Evolutionary conservation across 2,329 filamentous ascomycete species (phyloP).

Genomic region (Colletotrichum sp.): DNA sequence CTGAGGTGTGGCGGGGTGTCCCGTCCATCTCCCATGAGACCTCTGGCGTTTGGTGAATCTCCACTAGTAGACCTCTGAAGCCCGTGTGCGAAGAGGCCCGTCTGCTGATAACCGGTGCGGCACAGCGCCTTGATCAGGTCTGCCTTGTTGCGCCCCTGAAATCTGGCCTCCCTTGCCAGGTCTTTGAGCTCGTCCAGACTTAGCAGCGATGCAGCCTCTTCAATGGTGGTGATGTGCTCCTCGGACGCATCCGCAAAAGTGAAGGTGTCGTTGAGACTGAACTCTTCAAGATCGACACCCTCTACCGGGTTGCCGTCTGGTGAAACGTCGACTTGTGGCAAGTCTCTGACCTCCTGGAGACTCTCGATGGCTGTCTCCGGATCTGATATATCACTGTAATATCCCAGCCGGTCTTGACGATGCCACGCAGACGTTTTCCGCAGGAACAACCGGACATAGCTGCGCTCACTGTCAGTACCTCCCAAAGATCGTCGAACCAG

Average conservation of each 20-base stretch:
- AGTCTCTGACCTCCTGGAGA: conserved; percentile 61
- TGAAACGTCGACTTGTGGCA: conserved; percentile 50
- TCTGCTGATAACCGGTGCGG: conserved; percentile 76
- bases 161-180: conserved; percentile 84
- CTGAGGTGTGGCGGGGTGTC: conserved; percentile 34
- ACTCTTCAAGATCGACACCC: conserved; percentile 44
- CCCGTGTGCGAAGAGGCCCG: conserved; percentile 73
- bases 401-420: conserved; percentile 76
- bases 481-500: background rate
- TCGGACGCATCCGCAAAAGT: conserved; percentile 82
- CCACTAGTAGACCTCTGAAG: conserved; percentile 69
- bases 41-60: conserved; percentile 54
- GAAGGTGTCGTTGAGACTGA: conserved; percentile 62
- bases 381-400: conserved; percentile 83
- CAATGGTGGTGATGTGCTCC: conserved; percentile 74
- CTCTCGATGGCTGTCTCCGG: conserved; percentile 67
- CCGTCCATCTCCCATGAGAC: conserved; percentile 26
- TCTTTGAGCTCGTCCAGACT: conserved; percentile 86
- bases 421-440: conserved; percentile 94
- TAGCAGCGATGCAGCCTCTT: conserved; percentile 83
- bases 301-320: conserved; percentile 25
- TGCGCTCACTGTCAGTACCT: conserved; percentile 37
- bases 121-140: conserved; percentile 78
- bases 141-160: conserved; percentile 86
- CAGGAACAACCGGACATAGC: conserved; percentile 90